Evolutionary conservation across 2,329 filamentous ascomycete genomes (phyloP).

Genomic region (Tolypocladium endophyticum): DNA sequence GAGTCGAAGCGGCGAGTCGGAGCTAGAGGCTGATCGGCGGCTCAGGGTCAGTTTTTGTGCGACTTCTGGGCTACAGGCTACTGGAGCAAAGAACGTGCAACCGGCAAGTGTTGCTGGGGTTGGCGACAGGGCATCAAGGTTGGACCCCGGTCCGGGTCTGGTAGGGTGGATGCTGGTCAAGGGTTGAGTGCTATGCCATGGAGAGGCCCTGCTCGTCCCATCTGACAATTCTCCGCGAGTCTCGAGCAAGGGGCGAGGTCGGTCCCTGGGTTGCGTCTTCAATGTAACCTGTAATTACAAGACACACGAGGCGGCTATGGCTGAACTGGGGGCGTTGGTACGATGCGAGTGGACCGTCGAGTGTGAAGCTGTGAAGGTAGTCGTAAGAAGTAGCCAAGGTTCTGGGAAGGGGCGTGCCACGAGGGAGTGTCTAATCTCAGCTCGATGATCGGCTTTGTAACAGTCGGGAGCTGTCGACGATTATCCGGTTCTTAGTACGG

Average conservation of each 20-base stretch:
- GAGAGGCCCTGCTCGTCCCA: conserved; percentile 18
- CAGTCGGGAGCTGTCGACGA: not conserved
- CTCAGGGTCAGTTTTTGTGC: conserved; percentile 38
- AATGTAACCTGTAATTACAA: conserved; percentile 8
- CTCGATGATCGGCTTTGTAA: conserved; percentile 6
- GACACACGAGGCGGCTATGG: conserved; percentile 13
- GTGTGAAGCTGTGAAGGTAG: not conserved
- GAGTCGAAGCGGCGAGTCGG: conserved; percentile 14
- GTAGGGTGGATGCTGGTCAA: conserved; percentile 28
- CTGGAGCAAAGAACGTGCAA: conserved; percentile 30
- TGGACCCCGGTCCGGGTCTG: conserved; percentile 22
- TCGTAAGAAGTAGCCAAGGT: not conserved
- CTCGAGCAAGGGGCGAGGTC: conserved; percentile 13
- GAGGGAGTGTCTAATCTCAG: conserved; percentile 9
- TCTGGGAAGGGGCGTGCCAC: conserved; percentile 7
- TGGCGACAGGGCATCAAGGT: conserved; percentile 24
- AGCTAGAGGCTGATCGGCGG: conserved; percentile 25
- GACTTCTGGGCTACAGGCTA: conserved; percentile 27
- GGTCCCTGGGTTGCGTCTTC: conserved; percentile 8
- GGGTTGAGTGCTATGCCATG: conserved; percentile 22
- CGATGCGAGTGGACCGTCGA: conserved; percentile 5
- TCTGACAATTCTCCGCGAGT: conserved; percentile 26
- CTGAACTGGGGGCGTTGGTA: conserved; percentile 6
- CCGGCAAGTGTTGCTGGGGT: conserved; percentile 30
- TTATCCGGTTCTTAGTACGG: not conserved